These are phyloP conservation scores for Trametes polyzona DNA, from an alignment of 1,284 basidiomycete species.

Conservation along the genomic window DNA sequence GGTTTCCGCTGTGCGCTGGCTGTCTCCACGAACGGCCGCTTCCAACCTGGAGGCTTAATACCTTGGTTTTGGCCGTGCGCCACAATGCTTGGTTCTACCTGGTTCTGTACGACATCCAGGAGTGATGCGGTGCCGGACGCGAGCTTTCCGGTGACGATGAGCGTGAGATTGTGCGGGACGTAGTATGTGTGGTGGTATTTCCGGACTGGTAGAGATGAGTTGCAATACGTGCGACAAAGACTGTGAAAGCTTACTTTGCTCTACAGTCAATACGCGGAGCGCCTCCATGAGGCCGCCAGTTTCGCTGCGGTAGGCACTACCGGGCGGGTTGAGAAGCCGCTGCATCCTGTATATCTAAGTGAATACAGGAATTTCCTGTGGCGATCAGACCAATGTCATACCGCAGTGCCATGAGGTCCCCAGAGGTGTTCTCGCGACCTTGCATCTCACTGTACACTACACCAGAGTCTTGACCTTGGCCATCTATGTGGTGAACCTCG, in stretches of 20 bases:
- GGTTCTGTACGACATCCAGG: conserved; percentile 76
- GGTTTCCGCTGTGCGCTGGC: conserved; percentile 67
- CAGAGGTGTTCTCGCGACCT: conserved; percentile 91
- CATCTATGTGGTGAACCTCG: conserved; percentile 94
- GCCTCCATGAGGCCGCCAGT: conserved; percentile 97
- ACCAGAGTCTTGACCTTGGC: conserved; percentile 89
- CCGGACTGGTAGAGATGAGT: conserved; percentile 59
- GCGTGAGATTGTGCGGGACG: conserved; percentile 90
- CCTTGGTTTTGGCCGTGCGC: conserved; percentile 73
- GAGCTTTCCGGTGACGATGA: conserved; percentile 83
- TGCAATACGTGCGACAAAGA: conserved; percentile 5
- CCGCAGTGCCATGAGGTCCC: conserved; percentile 89
- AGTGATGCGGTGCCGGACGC: conserved; percentile 71
- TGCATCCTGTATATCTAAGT: conserved; percentile 60
- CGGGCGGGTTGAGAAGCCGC: conserved; percentile 77
- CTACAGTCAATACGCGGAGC: conserved; percentile 82
- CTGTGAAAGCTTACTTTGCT: conserved; percentile 81
- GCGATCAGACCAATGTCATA: conserved; percentile 38
- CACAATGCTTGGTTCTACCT: conserved; percentile 84
- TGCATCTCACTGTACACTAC: conserved; percentile 99
- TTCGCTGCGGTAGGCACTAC: conserved; percentile 93
- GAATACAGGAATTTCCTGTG: conserved; percentile 13
- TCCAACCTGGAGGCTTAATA: conserved; percentile 80
- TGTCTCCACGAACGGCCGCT: conserved; percentile 94
- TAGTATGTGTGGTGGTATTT: conserved; percentile 93